Conservation (phyloP, 495 filamentous ascomycete genomes). For the Emericellopsis terricola region DNA sequence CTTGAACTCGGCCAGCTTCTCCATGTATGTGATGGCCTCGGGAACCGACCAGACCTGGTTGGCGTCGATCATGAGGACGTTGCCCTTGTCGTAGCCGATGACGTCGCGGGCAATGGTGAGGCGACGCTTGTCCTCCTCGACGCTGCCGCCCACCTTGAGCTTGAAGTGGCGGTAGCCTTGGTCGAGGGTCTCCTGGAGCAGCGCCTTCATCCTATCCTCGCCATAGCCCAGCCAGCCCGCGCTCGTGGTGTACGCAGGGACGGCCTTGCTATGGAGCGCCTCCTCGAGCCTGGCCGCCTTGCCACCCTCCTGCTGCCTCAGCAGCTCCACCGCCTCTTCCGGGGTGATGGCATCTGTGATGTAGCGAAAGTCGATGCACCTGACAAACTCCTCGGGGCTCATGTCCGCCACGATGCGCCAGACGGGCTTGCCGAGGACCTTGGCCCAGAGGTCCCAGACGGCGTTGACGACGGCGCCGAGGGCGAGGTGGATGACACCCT, state of each 20-base stretch:
- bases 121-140: conserved; percentile 52
- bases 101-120: conserved; percentile 61
- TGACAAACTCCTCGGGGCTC: conserved; percentile 69
- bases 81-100: conserved; percentile 73
- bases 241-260: conserved; percentile 80
- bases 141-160: conserved; percentile 62
- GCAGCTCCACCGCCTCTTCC: conserved; percentile 58
- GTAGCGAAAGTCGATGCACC: conserved; percentile 84
- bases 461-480: conserved; percentile 84
- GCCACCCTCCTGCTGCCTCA: conserved; percentile 39
- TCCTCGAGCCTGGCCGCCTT: conserved; percentile 52
- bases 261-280: conserved; percentile 49
- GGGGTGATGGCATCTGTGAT: conserved; percentile 87
- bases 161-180: conserved; percentile 83
- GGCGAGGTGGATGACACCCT: conserved; percentile 86
- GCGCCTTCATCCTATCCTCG: conserved; percentile 59
- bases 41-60: conserved; percentile 93
- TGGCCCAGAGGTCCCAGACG: conserved; percentile 91
- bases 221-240: conserved; percentile 92
- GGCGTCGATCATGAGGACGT: conserved; percentile 87
- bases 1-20: conserved; percentile 62
- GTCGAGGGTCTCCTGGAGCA: conserved; percentile 52
- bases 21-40: conserved; percentile 80
- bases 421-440: conserved; percentile 66
- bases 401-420: conserved; percentile 85